A percentile compares a stretch with the other conserved stretches of the same genome.
These are phyloP conservation scores for Calocybe gangraenosa DNA, from an alignment of 768 basidiomycete genomes.

Conservation along the genomic window DNA sequence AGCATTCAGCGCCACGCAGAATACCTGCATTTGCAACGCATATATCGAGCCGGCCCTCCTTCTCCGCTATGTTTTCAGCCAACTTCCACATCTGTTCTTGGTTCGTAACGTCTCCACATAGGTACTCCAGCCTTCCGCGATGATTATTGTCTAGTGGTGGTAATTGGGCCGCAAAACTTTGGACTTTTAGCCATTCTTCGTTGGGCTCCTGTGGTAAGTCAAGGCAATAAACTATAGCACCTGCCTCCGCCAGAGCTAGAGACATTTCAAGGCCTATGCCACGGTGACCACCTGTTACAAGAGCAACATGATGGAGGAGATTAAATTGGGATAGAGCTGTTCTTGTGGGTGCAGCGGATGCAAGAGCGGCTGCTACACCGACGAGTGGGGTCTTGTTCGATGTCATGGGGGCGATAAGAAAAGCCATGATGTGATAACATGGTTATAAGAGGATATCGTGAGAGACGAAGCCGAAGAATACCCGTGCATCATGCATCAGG, in stretches of 20 bases:
- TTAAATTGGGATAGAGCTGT: conserved; percentile 32
- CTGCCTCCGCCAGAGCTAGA: conserved; percentile 23
- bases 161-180: conserved; percentile 38
- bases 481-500: too few relatives aligned
- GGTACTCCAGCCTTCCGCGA: conserved; percentile 36
- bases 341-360: conserved; percentile 3
- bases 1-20: conserved; percentile 41
- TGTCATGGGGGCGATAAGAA: too few relatives aligned
- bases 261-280: conserved; percentile 53
- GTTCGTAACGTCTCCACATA: conserved; percentile 52
- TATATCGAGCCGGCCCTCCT: conserved; percentile 59
- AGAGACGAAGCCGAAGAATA: too few relatives aligned
- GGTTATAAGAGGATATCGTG: background rate
- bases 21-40: conserved; percentile 69
- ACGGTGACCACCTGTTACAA: conserved; percentile 51
- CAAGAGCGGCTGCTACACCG: conserved; percentile 21
- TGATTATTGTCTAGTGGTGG: conserved; percentile 6
- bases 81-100: conserved; percentile 43
- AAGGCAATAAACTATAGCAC: conserved; percentile 49
- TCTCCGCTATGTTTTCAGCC: conserved; percentile 48
- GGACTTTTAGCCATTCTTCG: conserved; percentile 44
- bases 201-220: conserved; percentile 50
- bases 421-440: background rate
- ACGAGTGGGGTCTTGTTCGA: background rate
- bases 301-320: conserved; percentile 40